Evolutionary conservation across 257 asterid species (phyloP), one percentile per base, ranked within the genome.

Genomic region (Ilex asprella): DNA sequence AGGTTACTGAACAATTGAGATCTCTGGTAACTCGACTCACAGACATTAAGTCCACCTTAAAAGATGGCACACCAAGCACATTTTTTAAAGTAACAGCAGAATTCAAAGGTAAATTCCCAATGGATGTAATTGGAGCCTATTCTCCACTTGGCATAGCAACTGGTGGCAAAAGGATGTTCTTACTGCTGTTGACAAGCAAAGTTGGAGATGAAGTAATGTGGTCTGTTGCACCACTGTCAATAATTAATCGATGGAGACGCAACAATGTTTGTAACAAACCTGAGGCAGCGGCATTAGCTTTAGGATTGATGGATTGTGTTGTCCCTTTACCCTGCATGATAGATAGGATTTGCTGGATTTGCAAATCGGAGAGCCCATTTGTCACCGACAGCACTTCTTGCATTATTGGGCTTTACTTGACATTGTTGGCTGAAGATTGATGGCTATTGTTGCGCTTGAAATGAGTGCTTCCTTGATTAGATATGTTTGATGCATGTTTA

Each of bases 281-380:
- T 50, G 21, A 50, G 21, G 55, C 8, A 50, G 13, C 55, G 2
- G 2, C 21, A 50, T 50, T 50, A 50, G 55, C 55, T 50, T 50
- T 12, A 14, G 55, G 21, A 50, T 12, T 50, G 21, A 2, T 50
- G 55, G 15, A 61, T 61, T 30, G 56, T 16, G 65, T 8, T 44
- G 41, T 0, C 32, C 56, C 29, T 9, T 44, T 61, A 61, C 56
- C 56, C 29, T 49, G 39, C 56, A 61, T 60, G 50, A 61, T 61
- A 27, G 57, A 61, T 61, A 61, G 29, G 0, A 61, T 39, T 29
- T 60, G 64, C 11, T 60, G 16, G 16, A 60, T n/a, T 39, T 60
- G 55, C 6, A 44, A 43, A 15, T 60, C 64, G 41, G 64, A 39
- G 39, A 60, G 54, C 39, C 55, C 55, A 43, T 60, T 60, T 12